Base-by-base conservation (phyloP, 495 filamentous ascomycete genomes). In the Tuber magnatum region DNA sequence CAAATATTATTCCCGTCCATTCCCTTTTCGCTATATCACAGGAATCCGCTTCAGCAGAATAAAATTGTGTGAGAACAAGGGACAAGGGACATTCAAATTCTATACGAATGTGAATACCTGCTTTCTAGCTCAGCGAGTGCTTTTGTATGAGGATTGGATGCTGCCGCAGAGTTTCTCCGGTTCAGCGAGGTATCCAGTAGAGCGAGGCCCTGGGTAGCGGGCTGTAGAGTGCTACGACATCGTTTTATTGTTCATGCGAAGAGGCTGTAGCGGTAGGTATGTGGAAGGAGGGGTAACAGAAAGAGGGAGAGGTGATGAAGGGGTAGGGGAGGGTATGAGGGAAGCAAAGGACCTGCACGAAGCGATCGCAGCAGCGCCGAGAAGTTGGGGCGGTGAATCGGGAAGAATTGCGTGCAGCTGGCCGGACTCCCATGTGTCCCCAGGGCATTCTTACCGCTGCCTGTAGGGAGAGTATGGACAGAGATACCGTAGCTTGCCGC, bases 401-500 rank as follows among this genome's bases (percentile, higher is more conserved):
- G 56, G 56, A 28, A 65, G 56, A 65, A 35, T 65, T 65, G 32
- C 56, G 56, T 65, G 56, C 28, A 65, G 28, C 28, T 65, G 28
- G 56, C 56, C 56, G 28, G n/a, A n/a, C 28, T 61, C n/a, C n/a
- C 28, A n/a, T 51, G 18, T 51, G 46, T 8, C 24, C 46, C 22
- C 22, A 51, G 14, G 56, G 0, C 12, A 65, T 43, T 77, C 38
- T 71, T 40, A 35, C 74, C 65, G 70, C 65, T 51, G 72, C 38
- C 7, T 65, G 71, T 73, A 35, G 43, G 44, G 46, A 76, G 68
- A 48, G 22, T 41, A 75, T 44, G 73, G 48, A 40, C 18, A 76
- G 74, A 78, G 74, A 78, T 77, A 71, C 32, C 68, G 43, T 41
- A 70, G 22, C 39, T n/a, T 46, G 69, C 69, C 32, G 1, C 44